Base-by-base conservation (phyloP, 2,329 filamentous ascomycete genomes). In the Colletotrichum viniferum region DNA sequence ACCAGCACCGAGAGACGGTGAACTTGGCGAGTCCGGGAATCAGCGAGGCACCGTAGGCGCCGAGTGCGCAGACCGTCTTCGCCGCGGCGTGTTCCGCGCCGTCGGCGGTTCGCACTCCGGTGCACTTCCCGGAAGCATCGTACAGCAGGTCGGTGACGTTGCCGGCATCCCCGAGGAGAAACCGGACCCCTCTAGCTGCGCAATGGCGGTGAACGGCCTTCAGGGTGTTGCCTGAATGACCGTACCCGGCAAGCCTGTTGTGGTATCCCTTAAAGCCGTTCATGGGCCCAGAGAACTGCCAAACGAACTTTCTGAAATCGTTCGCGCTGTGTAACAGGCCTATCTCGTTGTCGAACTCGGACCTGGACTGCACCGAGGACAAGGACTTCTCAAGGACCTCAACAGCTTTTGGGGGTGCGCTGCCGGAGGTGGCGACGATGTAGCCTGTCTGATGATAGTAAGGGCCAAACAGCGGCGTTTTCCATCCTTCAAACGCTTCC, bases 211-310 rank as follows among this genome's bases (percentile, higher is more conserved):
- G 88, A 0, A 90, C 83, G 0, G 86, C 87, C 7, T 82, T 82
- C 6, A 92, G 79, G 0, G 90, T 87, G 71, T 91, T 86, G 0
- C 85, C 86, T 0, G 90, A 88, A 75, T 92, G 90, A 0, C 89
- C 90, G 71, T 92, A 92, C 2, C 91, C 90, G 16, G 88, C 90
- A 7, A 89, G 86, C 4, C 83, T 84, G 79, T 93, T 93, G 56
- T 90, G 84, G 79, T 93, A 93, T 7, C 91, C 91, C 30, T 84
- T 86, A 88, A 90, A 93, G 3, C 87, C 87, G 0, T 83, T 82
- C 52, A 91, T 80, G 0, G 86, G 83, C 0, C 89, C 89, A 3
- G 43, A 30, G 58, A 87, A 88, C 77, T 90, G 89, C 85, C 87
- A 89, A 26, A 84, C 85, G 12, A 81, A 81, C 18, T 85, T 79